A percentile compares a stretch with the other conserved stretches of the same genome.
Evolutionary conservation across 2,329 filamentous ascomycete species (phyloP).

Genomic region (Pseudogymnoascus sp.): DNA sequence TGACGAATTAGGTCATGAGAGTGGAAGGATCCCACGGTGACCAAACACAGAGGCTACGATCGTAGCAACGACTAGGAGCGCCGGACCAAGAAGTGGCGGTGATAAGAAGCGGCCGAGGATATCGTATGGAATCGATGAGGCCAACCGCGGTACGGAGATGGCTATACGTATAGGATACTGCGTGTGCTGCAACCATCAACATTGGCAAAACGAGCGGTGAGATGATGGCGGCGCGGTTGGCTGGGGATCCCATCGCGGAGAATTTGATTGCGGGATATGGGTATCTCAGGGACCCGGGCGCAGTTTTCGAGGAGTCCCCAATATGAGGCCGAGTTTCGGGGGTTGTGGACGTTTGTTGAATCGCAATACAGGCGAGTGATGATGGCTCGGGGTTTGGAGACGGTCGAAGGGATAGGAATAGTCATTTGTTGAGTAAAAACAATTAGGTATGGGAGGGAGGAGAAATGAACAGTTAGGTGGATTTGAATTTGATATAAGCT

Average conservation of each 20-base stretch:
- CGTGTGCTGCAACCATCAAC: background rate
- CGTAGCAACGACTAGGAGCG: too few relatives aligned
- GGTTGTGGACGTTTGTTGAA: background rate
- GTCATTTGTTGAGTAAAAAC: background rate
- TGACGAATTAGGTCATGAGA: too few relatives aligned
- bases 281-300: background rate
- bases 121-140: too few relatives aligned
- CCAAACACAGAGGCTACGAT: too few relatives aligned
- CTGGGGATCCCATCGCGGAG: too few relatives aligned
- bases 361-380: background rate
- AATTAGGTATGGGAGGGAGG: background rate
- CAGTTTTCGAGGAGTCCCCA: background rate
- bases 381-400: background rate
- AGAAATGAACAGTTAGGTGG: background rate
- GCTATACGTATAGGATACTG: background rate
- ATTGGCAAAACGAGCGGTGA: background rate
- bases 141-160: too few relatives aligned
- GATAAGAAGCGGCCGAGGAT: too few relatives aligned
- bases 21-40: too few relatives aligned
- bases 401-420: background rate
- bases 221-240: background rate
- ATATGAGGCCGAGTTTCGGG: background rate
- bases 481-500: background rate
- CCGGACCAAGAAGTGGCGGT: too few relatives aligned
- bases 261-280: background rate